Base-by-base conservation (phyloP, 371 early-diverging fungal species). In the Rhizopus sp. region DNA sequence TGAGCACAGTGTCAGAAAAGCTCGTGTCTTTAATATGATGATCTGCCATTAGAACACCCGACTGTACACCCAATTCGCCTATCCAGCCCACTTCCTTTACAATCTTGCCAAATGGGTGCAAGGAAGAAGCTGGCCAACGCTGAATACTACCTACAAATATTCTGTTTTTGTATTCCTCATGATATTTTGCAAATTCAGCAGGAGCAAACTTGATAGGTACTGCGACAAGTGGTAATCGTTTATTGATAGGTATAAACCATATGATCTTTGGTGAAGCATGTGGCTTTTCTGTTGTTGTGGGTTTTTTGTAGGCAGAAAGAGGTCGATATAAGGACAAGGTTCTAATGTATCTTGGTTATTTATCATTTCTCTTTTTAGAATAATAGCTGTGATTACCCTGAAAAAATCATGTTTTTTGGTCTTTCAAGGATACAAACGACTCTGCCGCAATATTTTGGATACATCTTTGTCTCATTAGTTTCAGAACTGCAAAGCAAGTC, bases 231-330 rank as follows among this genome's bases (percentile, higher is more conserved):
- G 90, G 91, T n/a, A 84, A 57, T 0, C 87, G 81, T 31, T 75
- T 72, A 60, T 88, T 88, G 13, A 73, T 69, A 16, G 90, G 88
- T 59, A 73, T 72, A 65, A 90, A 83, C 89, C 89, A 90, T 37
- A 71, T 67, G 7, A 76, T 66, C 23, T 66, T 68, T 17, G 72
- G 71, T 46, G 47, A 13, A 10, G 52, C 7, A 32, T 60, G 55
- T 8, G 17, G 10, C 41, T 70, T 68, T 12, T 66, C 66, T n/a
- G 50, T 53, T n/a, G 45, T 59, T 2, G 53, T 55, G 47, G 63
- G 53, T 31, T 70, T 55, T 44, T 57, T 16, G 4, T 41, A 16
- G 4, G 42, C 51, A 2, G 69, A 55, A 40, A 61, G 53, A 32
- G 75, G 73, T n/a, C 73, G 62, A 30, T 59, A 49, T 8, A 74